Base-by-base conservation (phyloP, 78 protist genomes). In the Dictyostelium capitatum region DNA sequence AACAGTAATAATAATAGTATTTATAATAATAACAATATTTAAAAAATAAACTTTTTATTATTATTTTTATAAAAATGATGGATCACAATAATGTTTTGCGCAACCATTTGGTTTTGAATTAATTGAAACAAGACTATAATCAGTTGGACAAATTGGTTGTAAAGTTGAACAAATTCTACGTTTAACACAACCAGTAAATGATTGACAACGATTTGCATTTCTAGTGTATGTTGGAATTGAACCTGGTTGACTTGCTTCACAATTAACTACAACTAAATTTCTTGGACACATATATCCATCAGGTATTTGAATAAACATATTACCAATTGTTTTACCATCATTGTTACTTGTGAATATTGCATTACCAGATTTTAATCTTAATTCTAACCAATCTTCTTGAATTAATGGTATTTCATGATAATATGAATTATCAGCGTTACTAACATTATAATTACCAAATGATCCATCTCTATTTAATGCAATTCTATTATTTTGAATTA, bases 41-140 rank as follows among this genome's bases (percentile, higher is more conserved):
- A 37, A n/a, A n/a, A n/a, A 37, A 37, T 37, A 37, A 37, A 37
- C 43, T 37, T 37, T n/a, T n/a, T n/a, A n/a, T n/a, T n/a, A n/a
- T n/a, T n/a, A n/a, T n/a, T n/a, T n/a, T n/a, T 6, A 73, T 73
- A 81, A 81, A 48, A 81, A 81, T 12, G 67, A 64, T 46, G 89
- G 75, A 48, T 47, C 75, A 48, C 89, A 81, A 65, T 14, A 64
- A 65, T 59, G 46, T 11, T 8, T 6, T 43, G 78, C 57, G 28
- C 89, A 81, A 46, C 67, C 89, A 48, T 81, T 81, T 41, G 75
- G 89, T 46, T 48, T 62, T n/a, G 62, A n/a, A 1, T 17, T 12
- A 17, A 64, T 6, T n/a, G 54, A 30, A 6, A 17, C 41, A 15
- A 48, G 6, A 20, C n/a, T 65, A 19, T 81, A 81, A 11, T 77